Percentiles rank a stretch among this genome's conserved stretches.
These are phyloP conservation scores for Trichocladium antarcticum DNA, from an alignment of 495 filamentous ascomycete genomes.

Conservation along the genomic window DNA sequence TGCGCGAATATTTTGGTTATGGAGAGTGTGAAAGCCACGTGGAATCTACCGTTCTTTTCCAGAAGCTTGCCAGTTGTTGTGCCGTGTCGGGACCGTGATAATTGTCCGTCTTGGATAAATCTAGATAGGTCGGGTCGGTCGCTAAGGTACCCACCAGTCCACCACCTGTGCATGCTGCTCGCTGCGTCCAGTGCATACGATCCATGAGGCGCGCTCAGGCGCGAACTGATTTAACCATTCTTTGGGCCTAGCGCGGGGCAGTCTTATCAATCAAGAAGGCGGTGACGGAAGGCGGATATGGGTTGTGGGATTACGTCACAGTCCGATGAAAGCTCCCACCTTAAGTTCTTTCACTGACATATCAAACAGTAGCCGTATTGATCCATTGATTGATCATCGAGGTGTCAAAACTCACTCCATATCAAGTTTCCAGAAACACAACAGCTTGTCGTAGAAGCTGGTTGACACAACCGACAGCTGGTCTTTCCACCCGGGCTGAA, in stretches of 20 bases:
- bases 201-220: constrained; percentile 26
- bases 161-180: too few relatives aligned
- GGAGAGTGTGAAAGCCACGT: too few relatives aligned
- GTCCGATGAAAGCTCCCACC: neutral
- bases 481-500: constrained; percentile 36
- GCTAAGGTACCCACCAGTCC: neutral
- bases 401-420: neutral
- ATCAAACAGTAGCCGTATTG: too few relatives aligned
- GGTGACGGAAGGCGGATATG: too few relatives aligned
- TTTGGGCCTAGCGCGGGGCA: constrained; percentile 21
- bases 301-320: constrained; percentile 11
- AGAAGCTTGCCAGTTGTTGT: constrained; percentile 2
- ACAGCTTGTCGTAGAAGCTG: constrained; percentile 77
- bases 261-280: constrained; percentile 8
- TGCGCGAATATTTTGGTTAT: too few relatives aligned
- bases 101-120: neutral
- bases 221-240: constrained; percentile 7
- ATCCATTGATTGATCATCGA: too few relatives aligned
- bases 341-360: too few relatives aligned
- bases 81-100: neutral
- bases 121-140: neutral
- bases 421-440: constrained; percentile 64
- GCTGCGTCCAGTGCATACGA: constrained; percentile 4
- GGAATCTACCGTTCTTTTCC: neutral
- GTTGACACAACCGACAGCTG: constrained; percentile 54